These are phyloP conservation scores for Grosmannia serpens DNA, from an alignment of 2,329 filamentous ascomycete species.

Conservation along the genomic window DNA sequence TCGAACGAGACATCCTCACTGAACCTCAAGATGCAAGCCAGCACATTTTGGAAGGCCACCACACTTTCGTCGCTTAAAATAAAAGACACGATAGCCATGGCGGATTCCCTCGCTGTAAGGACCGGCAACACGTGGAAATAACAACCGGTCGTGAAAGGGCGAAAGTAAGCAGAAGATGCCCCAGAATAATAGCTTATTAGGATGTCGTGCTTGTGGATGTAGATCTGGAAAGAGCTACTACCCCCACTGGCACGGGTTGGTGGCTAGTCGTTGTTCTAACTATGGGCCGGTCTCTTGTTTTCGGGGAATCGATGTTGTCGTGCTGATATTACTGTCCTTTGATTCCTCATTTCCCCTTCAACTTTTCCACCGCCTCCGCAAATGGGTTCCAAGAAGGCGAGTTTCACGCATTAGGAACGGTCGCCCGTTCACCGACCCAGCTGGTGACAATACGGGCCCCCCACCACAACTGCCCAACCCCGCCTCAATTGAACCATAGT, in stretches of 20 bases:
- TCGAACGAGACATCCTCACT: constrained; percentile 69
- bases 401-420: no score
- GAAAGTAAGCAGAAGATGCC: not conserved
- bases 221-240: not conserved
- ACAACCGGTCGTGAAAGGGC: not conserved
- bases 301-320: no score
- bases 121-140: not conserved
- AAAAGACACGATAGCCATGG: constrained; percentile 57
- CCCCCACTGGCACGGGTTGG: not conserved
- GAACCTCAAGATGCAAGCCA: constrained; percentile 67
- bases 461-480: not conserved
- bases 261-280: not conserved
- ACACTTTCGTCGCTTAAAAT: constrained; percentile 64
- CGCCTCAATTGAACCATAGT: not conserved
- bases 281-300: not conserved
- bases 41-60: constrained; percentile 56
- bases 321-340: no score
- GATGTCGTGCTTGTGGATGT: not conserved
- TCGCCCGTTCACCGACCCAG: not conserved
- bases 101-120: not conserved
- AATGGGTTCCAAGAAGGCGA: no score
- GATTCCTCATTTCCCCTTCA: no score
- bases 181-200: not conserved
- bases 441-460: not conserved
- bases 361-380: no score